Base-by-base conservation (phyloP, 2,329 filamentous ascomycete genomes). In the Exophiala aquamarina region DNA sequence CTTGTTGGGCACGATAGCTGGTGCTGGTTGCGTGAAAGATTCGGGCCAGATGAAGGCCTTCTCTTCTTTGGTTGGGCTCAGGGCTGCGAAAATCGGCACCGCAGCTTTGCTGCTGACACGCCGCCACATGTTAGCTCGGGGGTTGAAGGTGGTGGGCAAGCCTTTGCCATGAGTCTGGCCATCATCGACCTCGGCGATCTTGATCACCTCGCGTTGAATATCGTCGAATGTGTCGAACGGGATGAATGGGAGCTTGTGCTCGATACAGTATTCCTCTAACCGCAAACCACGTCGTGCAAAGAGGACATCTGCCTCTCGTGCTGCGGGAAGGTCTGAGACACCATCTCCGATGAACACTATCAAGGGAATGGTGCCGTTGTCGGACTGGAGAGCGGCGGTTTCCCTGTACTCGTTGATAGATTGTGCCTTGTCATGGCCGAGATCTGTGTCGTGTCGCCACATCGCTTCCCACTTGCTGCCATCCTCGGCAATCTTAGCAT, bases 321-420 rank as follows among this genome's bases (percentile, higher is more conserved):
- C 82, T 2, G 82, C 83, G 0, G 83, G 76, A 1, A 86, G 72
- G 59, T 86, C 83, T 0, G 80, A 84, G 4, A 86, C 81, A 17
- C 83, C 83, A 59, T 86, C 83, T 39, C 83, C 83, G 55, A 86
- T 84, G 67, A 86, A 87, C 42, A 86, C 70, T 56, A 86, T 83
- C 41, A 86, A 69, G 1, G 83, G 83, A 37, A 85, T 75, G 2
- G 79, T 79, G 45, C 78, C 81, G 49, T 84, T 78, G 13, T 79
- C 76, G 49, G 74, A 76, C 38, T 75, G 68, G 3, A 79, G 63
- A 52, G 76, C 70, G 1, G 80, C 81, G 15, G 71, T 64, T 6
- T 65, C 66, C n/a, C 81, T 75, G 35, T 78, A 82, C 60, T 84
- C 79, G 35, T 77, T 74, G 47, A 87, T 80, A 3, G 79, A 83